Conservation (phyloP, 2,329 filamentous ascomycete species). For the Calonectria pseudoturangicola region DNA sequence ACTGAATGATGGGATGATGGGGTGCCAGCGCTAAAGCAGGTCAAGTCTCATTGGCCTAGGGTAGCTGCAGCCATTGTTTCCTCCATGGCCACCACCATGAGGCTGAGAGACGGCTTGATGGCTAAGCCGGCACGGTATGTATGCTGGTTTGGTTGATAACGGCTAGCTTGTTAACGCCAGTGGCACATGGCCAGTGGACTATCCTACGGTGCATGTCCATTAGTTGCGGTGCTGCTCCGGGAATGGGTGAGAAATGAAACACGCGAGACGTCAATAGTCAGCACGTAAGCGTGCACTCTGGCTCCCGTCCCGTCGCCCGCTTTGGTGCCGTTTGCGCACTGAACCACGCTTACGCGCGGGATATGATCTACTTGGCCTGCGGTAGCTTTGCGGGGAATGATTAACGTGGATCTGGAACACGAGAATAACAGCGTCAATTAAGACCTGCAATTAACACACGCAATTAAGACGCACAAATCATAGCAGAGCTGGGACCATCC, state of each 20-base stretch:
- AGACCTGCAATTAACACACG: constrained; percentile 5
- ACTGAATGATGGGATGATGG: constrained; percentile 21
- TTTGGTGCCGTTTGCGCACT: not conserved
- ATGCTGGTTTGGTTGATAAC: not conserved
- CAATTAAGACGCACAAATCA: constrained; percentile 14
- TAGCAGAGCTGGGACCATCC: constrained; percentile 14
- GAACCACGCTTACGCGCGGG: constrained; percentile 16
- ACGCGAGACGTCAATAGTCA: not conserved
- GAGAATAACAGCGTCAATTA: constrained; percentile 12
- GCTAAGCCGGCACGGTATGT: not conserved
- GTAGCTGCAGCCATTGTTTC: constrained; percentile 1
- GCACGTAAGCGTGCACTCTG: not conserved
- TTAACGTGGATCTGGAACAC: constrained; percentile 7
- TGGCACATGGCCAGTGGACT: not conserved
- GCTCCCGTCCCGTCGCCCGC: not conserved
- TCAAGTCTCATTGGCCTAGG: constrained; percentile 3
- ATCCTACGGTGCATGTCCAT: not conserved
- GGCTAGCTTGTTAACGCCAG: not conserved
- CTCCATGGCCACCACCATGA: constrained; percentile 4
- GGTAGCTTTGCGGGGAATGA: constrained; percentile 12
- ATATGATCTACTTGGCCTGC: constrained; percentile 14
- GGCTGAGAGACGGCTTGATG: not conserved
- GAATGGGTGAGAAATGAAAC: constrained; percentile 1
- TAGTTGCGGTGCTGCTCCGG: not conserved
- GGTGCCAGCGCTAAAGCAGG: constrained; percentile 20